phyloP scores from a whole-genome alignment of 805 yeast species.

The Saccharomyces eubayanus region DNA sequence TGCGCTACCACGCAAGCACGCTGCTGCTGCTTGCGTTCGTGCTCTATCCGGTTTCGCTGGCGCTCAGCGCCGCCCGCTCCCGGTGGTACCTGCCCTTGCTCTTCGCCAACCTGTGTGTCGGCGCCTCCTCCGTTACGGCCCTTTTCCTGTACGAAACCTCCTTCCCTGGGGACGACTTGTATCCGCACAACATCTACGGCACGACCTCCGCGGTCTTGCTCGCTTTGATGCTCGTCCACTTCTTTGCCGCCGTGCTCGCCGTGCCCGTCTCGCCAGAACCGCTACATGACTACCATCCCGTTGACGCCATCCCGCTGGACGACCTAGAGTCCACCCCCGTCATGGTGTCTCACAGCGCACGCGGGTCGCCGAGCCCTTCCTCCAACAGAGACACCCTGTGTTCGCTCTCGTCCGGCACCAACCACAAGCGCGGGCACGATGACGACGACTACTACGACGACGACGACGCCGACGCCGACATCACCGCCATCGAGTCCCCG shows the following conservation, averaged over 20 bases:
- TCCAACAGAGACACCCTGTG: neutral
- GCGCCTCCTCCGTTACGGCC: conserved; percentile 44
- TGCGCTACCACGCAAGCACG: conserved; percentile 47
- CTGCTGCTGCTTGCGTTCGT: conserved; percentile 40
- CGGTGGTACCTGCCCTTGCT: conserved; percentile 52
- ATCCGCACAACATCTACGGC: conserved; percentile 69
- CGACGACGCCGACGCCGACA: conserved; percentile 23
- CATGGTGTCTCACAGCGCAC: neutral
- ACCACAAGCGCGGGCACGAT: neutral
- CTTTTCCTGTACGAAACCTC: conserved; percentile 50
- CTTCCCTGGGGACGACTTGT: conserved; percentile 48
- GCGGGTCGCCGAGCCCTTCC: neutral
- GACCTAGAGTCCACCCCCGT: neutral
- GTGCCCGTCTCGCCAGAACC: conserved; percentile 12
- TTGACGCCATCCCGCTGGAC: neutral
- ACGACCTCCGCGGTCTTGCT: conserved; percentile 57
- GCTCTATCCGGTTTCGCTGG: conserved; percentile 60
- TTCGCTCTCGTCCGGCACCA: neutral
- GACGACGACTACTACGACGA: conserved; percentile 3
- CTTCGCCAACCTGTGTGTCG: conserved; percentile 40
- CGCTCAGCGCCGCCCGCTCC: conserved; percentile 52
- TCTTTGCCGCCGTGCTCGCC: conserved; percentile 44
- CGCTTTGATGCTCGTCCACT: conserved; percentile 46
- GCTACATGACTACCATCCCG: neutral
- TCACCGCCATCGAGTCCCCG: conserved; percentile 2